Conservation (phyloP, 352 stramenopile species). For the Phytophthora idaei region DNA sequence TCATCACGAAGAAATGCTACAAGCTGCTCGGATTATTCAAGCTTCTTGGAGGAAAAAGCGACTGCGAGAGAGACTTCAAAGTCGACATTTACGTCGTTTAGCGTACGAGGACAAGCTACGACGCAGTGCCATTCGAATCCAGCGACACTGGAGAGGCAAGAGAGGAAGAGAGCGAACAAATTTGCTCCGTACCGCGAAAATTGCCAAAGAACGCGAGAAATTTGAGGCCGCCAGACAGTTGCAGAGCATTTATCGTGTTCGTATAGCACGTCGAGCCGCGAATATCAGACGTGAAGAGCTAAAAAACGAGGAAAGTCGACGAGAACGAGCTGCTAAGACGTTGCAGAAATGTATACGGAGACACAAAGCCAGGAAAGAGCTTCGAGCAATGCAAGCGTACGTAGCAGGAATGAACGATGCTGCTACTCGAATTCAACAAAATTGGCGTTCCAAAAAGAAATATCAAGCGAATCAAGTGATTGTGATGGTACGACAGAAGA, state of each 20-base stretch:
- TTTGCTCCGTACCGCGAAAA: slow-evolving; percentile 38
- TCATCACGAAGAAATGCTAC: slow-evolving; percentile 25
- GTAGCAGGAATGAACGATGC: slow-evolving; percentile 38
- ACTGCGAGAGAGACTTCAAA: slow-evolving; percentile 37
- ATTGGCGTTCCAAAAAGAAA: slow-evolving; percentile 58
- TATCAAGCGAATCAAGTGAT: slow-evolving; percentile 53
- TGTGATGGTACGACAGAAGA: slow-evolving; percentile 33
- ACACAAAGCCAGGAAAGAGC: slow-evolving; percentile 41
- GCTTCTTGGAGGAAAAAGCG: slow-evolving; percentile 50
- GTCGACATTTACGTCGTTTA: slow-evolving; percentile 24
- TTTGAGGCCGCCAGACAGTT: slow-evolving; percentile 61
- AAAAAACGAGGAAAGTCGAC: slow-evolving; percentile 27
- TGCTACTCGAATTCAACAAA: slow-evolving; percentile 50
- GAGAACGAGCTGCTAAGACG: slow-evolving; percentile 49
- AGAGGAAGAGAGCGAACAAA: slow-evolving; percentile 36
- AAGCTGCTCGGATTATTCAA: slow-evolving; percentile 46
- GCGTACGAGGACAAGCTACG: slow-evolving; percentile 31
- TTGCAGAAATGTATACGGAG: slow-evolving; percentile 54
- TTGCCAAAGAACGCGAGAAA: slow-evolving; percentile 37
- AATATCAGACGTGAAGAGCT: slow-evolving; percentile 45
- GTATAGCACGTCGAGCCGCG: slow-evolving; percentile 46
- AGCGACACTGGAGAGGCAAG: slow-evolving; percentile 77
- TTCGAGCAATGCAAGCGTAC: slow-evolving; percentile 34
- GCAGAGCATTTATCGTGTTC: slow-evolving; percentile 61
- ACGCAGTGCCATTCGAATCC: slow-evolving; percentile 59